Evolutionary conservation across 768 basidiomycete species (phyloP), one percentile per base, ranked within the genome.

Genomic region (Omphalotus guepiniiformis): DNA sequence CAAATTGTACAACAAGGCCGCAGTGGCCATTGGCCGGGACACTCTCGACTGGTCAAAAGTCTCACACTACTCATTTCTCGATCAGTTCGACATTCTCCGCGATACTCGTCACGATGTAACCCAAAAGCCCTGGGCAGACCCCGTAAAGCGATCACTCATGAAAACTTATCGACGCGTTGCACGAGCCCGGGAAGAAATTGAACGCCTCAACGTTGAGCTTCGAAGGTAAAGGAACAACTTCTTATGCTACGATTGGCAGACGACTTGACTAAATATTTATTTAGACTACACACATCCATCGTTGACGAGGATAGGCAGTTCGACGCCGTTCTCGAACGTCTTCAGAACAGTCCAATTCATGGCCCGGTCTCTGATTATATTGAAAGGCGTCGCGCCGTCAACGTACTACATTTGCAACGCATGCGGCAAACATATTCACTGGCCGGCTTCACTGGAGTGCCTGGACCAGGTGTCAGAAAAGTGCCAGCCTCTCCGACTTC

Each of bases 31-130:
- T 3, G 39, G 43, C 11, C 47, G 23, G 12, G 53, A 48, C 12
- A 51, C 49, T 5, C 49, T 65, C 5, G 53, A 57, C 12, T 64
- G 60, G 56, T 30, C 26, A 1, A 27, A 53, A 13, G 53, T 63
- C 9, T 48, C 52, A 1, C 41, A 62, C 6, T 59, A 53, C 26
- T 43, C 18, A 1, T 53, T 56, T 5, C 51, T 66, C 1, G 57
- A 56, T 1, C 63, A 72, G 11, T 71, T 72, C 42, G 54, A 58
- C 30, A 52, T 70, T 1, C 54, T 72, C 1, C 59, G 60, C 2
- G 58, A 63, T 18, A 57, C 65, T 0, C 54, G 59, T 1, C 50
- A 58, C 1, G 59, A 70, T 29, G 54, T 72, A 27, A 57, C 50
- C 1, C 12, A 49, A 1, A 43, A 55, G 23, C 52, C 49, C 1